These are phyloP conservation scores for Solanum appendiculatum DNA, from an alignment of 257 asterid species.

Conservation along the genomic window DNA sequence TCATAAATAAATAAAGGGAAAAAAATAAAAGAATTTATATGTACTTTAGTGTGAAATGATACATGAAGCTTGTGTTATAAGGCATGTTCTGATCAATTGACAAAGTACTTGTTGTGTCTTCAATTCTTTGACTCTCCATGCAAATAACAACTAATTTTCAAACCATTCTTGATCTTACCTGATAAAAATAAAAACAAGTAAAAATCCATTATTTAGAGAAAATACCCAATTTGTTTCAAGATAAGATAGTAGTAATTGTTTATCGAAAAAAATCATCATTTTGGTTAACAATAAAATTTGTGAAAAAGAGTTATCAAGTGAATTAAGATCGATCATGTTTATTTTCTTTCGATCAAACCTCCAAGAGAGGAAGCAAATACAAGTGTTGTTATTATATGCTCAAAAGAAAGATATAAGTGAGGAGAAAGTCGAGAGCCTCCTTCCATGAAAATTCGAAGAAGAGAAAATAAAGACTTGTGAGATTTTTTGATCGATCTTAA, in stretches of 20 bases:
- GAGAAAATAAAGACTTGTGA: too few relatives aligned
- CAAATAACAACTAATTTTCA: slow-evolving; percentile 24
- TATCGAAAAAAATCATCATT: neutral
- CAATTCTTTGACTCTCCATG: slow-evolving; percentile 78
- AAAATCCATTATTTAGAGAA: neutral
- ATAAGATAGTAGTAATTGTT: neutral
- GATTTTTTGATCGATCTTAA: too few relatives aligned
- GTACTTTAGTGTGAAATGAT: neutral
- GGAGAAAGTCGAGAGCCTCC: too few relatives aligned
- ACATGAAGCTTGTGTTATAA: slow-evolving; percentile 49
- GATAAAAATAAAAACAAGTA: neutral
- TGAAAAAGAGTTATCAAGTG: neutral
- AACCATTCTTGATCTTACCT: slow-evolving; percentile 22
- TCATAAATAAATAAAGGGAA: neutral
- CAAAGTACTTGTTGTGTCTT: slow-evolving; percentile 29
- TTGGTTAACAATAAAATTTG: neutral
- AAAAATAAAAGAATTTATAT: neutral
- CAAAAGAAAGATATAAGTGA: too few relatives aligned
- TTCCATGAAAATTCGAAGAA: too few relatives aligned
- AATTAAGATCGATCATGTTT: too few relatives aligned
- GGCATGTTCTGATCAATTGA: slow-evolving; percentile 35
- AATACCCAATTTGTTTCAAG: neutral
- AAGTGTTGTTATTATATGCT: too few relatives aligned
- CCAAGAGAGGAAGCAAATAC: too few relatives aligned
- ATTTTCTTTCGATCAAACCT: too few relatives aligned